Conservation (phyloP, 192 early-diverging fungal genomes). For the Mortierella alpina region DNA sequence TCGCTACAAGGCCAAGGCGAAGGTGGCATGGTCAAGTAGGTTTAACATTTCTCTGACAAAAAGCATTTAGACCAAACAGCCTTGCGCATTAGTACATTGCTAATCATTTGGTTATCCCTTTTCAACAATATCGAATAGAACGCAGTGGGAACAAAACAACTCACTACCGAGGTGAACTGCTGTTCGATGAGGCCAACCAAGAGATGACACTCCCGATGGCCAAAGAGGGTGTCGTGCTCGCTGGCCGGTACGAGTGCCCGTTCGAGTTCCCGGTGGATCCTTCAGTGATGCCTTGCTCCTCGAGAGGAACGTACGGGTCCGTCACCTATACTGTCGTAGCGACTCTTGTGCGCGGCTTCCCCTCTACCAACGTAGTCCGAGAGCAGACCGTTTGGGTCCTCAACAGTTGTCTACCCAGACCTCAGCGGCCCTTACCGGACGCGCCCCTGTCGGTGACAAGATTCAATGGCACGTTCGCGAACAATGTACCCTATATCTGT, state of each 20-base stretch:
- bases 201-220: background rate
- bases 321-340: background rate
- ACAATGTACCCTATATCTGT: too few relatives aligned
- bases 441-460: background rate
- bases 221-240: background rate
- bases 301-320: background rate
- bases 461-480: background rate
- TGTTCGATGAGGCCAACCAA: background rate
- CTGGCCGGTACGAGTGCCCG: slow-evolving; percentile 6
- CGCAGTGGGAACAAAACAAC: background rate
- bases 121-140: too few relatives aligned
- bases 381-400: background rate
- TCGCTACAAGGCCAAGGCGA: too few relatives aligned
- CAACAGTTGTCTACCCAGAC: background rate
- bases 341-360: slow-evolving; percentile 3
- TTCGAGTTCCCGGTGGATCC: slow-evolving; percentile 3
- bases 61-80: too few relatives aligned
- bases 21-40: too few relatives aligned
- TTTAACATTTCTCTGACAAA: too few relatives aligned
- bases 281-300: background rate
- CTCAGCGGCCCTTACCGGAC: background rate
- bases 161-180: background rate
- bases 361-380: background rate
- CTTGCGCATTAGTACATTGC: too few relatives aligned
- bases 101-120: too few relatives aligned